Evolutionary conservation across 1,139 yeast genomes (phyloP), one percentile per base, ranked within the genome.

Genomic region (Zygosaccharomyces sapae): DNA sequence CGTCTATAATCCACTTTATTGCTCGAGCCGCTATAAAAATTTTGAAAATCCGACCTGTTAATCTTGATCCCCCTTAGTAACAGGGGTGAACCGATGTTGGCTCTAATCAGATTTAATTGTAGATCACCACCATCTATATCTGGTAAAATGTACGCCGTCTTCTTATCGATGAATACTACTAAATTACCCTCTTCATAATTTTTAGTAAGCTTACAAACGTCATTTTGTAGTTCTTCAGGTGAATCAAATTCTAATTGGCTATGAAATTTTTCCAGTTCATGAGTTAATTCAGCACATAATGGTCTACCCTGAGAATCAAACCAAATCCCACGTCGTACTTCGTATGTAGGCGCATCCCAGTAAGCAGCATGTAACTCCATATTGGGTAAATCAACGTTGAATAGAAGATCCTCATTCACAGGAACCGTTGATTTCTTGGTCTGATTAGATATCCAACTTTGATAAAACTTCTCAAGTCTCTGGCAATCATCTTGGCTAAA

Each of bases 331-430:
- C 97, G 70, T 33, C 96, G 73, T 1, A 90, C 86, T 53, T 86
- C 92, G 61, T 81, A 92, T 0, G 73, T 70, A 0, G 97, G 95
- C 1, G 97, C 97, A 2, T 80, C 83, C 97, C 97, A 90, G 63
- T 83, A 90, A 0, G 83, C 76, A 0, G 97, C 95, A 1, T 70
- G 55, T 56, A 90, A 65, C 45, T 74, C 75, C 63, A 80, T 74
- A 5, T 69, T 65, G 1, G 63, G 55, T 25, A 90, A 54, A 58
- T 87, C 79, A 1, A 89, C 96, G 57, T 81, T 79, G 57, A 85
- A 86, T 36, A 90, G 68, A 29, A 79, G 77, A 58, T 90, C 98
- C 57, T 88, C 96, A 58, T 84, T 84, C 3, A 90, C 97, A 1
- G 78, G 76, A 2, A 85, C 72, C 44, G 43, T 37, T 16, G 10